phyloP scores from a whole-genome alignment of 495 filamentous ascomycete species.

The Xanthoparmelia taractica region DNA sequence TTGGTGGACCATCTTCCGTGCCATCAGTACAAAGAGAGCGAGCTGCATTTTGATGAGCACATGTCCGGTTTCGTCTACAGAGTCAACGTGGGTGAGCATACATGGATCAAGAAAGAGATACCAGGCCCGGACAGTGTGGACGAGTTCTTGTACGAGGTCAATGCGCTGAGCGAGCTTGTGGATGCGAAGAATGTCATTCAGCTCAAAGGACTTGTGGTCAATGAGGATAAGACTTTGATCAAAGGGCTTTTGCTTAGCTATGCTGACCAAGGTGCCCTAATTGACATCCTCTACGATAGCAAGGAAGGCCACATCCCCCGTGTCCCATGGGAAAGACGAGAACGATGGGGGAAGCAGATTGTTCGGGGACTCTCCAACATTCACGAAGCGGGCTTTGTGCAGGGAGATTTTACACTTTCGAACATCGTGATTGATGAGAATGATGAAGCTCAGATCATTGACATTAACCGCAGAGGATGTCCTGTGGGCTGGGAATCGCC shows the following conservation, averaged over 20 bases:
- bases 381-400: constrained; percentile 93
- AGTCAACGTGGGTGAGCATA: constrained; percentile 57
- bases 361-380: constrained; percentile 85
- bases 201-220: constrained; percentile 83
- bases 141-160: constrained; percentile 96
- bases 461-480: constrained; percentile 94
- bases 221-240: constrained; percentile 63
- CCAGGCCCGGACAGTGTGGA: constrained; percentile 93
- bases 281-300: constrained; percentile 81
- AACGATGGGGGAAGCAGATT: constrained; percentile 90
- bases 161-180: constrained; percentile 74
- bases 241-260: constrained; percentile 89
- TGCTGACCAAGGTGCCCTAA: constrained; percentile 78
- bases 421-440: constrained; percentile 89
- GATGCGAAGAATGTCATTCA: constrained; percentile 71
- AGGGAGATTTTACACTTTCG: constrained; percentile 93
- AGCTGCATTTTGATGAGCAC: constrained; percentile 80
- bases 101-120: constrained; percentile 96
- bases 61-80: constrained; percentile 98
- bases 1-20: constrained; percentile 70
- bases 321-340: constrained; percentile 66
- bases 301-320: constrained; percentile 36
- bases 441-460: constrained; percentile 90
- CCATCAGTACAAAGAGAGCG: constrained; percentile 35
- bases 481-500: constrained; percentile 98